phyloP scores from a whole-genome alignment of 1,139 yeast species.

The Kodamaea sp. region DNA sequence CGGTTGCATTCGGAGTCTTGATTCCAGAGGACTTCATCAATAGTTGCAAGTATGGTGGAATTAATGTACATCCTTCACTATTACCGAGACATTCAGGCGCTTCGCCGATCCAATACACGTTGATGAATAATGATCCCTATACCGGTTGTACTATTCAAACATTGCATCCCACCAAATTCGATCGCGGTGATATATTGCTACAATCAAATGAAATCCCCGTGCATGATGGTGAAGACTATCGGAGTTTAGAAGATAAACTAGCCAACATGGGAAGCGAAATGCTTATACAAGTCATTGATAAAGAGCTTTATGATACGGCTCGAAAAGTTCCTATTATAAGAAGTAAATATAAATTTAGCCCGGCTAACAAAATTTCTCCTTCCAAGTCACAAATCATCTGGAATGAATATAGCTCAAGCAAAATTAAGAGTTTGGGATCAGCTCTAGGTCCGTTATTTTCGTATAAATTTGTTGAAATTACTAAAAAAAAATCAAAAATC shows the following conservation, averaged over 20 bases:
- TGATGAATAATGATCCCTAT: conserved; percentile 57
- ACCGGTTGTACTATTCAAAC: conserved; percentile 94
- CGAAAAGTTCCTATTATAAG: conserved; percentile 12
- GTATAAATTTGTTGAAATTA: conserved; percentile 35
- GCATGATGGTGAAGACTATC: conserved; percentile 40
- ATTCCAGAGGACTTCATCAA: conserved; percentile 65
- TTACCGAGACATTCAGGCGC: conserved; percentile 86
- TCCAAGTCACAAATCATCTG: conserved; percentile 48
- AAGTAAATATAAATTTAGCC: conserved; percentile 40
- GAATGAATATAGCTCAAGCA: conserved; percentile 34
- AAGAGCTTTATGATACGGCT: conserved; percentile 28
- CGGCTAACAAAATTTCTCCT: conserved; percentile 58
- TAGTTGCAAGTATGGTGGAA: conserved; percentile 59
- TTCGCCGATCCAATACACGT: conserved; percentile 82
- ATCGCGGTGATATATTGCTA: conserved; percentile 69
- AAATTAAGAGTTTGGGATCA: conserved; percentile 46
- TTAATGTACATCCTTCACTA: conserved; percentile 92
- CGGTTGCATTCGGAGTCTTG: conserved; percentile 85
- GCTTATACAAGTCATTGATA: conserved; percentile 46
- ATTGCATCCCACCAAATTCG: conserved; percentile 83
- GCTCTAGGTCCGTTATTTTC: conserved; percentile 65
- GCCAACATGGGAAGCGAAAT: conserved; percentile 63
- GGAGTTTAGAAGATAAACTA: conserved; percentile 45
- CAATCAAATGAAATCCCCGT: conserved; percentile 53
- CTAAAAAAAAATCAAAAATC: conserved; percentile 28